Evolutionary conservation across 2,329 filamentous ascomycete species (phyloP), one percentile per base, ranked within the genome.

Genomic region (Claviceps maximensis): DNA sequence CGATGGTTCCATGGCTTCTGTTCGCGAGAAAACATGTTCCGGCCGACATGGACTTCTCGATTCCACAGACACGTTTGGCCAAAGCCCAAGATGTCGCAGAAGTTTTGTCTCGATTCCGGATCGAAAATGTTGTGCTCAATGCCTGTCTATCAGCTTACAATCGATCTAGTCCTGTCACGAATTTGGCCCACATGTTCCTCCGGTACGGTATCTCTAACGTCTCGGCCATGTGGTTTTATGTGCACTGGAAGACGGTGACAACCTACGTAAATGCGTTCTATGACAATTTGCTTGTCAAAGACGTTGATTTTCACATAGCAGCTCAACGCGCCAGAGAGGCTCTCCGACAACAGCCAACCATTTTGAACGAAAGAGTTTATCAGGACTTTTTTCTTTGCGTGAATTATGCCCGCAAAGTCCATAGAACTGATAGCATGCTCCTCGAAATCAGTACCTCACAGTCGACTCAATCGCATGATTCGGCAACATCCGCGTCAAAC

Each of bases 381-480:
- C 57, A 60, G 33, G 63, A 65, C 53, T 64, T 61, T 45, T 65
- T 66, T 42, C 47, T 65, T 13, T 65, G 63, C 44, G 63, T 65
- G 52, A 65, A 65, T 50, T 65, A 65, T 51, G 54, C 61, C 12
- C 57, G 62, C 8, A 52, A 54, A 4, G 42, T 56, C 31, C 58
- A 58, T 17, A 49, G 54, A 27, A 50, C 55, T 1, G 50, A 57
- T 44, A 53, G 53, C 50, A 56, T 53, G 50, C 27, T 52, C 13
- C 50, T 59, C 13, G 60, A 60, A 19, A 54, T 53, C 12, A 62
- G 62, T 42, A 60, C 60, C 1, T 47, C 58, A 21, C 59, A 58
- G 5, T 62, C 60, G 40, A 49, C 52, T 31, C 54, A 41, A 25
- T 63, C 61, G 10, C 58, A 59, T 12, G 58, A 57, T 27, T 62